Percentiles rank a stretch among this genome's conserved stretches.
Evolutionary conservation across 148 eudicot species (phyloP).

Genomic region (Cornus suecica): DNA sequence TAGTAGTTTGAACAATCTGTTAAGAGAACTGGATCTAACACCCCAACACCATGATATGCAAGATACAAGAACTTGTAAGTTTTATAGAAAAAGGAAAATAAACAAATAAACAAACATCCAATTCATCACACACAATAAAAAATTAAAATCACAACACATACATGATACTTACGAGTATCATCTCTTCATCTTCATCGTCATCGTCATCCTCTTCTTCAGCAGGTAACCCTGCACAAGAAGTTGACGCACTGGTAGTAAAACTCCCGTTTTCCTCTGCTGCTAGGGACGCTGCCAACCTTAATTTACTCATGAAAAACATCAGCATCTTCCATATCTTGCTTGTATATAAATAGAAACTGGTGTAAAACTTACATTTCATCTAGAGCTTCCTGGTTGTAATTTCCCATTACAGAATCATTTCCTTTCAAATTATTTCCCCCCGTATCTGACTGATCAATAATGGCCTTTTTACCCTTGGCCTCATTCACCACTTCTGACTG

Average conservation of each 20-base stretch:
- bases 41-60: constrained; percentile 3
- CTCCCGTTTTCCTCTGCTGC: constrained; percentile 64
- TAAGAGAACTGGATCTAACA: neutral
- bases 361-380: constrained; percentile 69
- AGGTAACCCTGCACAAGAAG: constrained; percentile 35
- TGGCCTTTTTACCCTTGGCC: no score
- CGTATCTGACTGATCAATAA: constrained; percentile 27
- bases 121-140: no score
- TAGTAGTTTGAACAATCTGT: neutral
- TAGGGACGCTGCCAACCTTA: constrained; percentile 93
- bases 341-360: constrained; percentile 11
- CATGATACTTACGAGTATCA: constrained; percentile 60
- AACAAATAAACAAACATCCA: no score
- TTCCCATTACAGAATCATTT: constrained; percentile 15
- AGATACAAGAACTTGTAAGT: neutral
- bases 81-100: no score
- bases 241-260: constrained; percentile 39
- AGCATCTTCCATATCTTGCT: neutral
- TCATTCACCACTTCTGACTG: constrained; percentile 22
- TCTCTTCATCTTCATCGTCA: constrained; percentile 76
- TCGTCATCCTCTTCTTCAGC: constrained; percentile 53
- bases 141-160: constrained; percentile 4
- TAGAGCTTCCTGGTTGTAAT: constrained; percentile 54
- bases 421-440: constrained; percentile 17
- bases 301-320: constrained; percentile 25